Evolutionary conservation across 805 yeast species (phyloP), one percentile per base, ranked within the genome.

Genomic region (Ogataea philodendri): DNA sequence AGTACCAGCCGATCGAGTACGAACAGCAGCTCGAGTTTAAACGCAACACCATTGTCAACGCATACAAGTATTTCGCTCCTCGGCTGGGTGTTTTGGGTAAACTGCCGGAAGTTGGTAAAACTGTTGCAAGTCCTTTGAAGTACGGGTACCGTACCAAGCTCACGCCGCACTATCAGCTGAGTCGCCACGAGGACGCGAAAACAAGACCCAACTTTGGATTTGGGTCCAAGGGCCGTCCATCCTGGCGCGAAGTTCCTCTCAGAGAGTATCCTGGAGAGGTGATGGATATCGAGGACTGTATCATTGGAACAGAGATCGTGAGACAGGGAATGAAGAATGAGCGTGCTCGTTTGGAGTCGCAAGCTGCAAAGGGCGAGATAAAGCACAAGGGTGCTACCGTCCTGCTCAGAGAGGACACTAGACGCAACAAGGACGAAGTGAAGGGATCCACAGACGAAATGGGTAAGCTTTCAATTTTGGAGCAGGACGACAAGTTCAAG

Each of bases 121-220:
- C 67, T 5, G 48, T 59, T 19, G 49, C 55, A n/a, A 84, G 95
- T 8, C 98, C 98, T 4, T 63, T 77, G 38, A 71, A 80, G 47
- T 84, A 71, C 56, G 69, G 70, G 22, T 93, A 93, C 62, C 71
- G 98, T 56, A 93, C 98, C 0, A 93, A 93, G 56, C 70, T 93
- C 26, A 93, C 98, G 0, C 98, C 98, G 5, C 98, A 93, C 63
- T 93, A 89, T 61, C 88, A 84, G 52, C 63, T 85, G 23, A 93
- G 94, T 15, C 72, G 78, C 52, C 44, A 41, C 22, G 49, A 41
- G 5, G 50, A 46, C 10, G 27, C 36, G 17, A 29, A 27, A 9
- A 33, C 26, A 9, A 29, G 56, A 4, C 96, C 96, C 11, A 75
- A 84, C 10, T 67, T 93, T 38, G 98, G 98, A 1, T 93, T 90